phyloP scores from a whole-genome alignment of 2,329 filamentous ascomycete genomes.

The Cladobotryum mycophilum region DNA sequence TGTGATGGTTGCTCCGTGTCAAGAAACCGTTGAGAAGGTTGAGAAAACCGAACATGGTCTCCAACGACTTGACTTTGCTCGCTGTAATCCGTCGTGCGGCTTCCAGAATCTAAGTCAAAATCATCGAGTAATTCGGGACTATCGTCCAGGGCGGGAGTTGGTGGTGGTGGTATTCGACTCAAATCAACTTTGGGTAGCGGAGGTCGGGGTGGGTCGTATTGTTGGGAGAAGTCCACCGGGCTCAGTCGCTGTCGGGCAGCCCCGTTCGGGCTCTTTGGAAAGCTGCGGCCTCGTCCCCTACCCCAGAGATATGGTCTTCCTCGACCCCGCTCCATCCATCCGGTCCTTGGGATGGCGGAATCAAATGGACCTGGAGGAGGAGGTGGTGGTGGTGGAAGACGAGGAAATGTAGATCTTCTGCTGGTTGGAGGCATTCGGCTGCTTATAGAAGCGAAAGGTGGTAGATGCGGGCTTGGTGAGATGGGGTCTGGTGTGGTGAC shows the following conservation, averaged over 20 bases:
- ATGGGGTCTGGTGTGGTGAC: constrained; percentile 22
- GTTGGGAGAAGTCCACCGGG: constrained; percentile 1
- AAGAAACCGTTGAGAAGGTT: not conserved
- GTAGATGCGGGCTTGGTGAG: constrained; percentile 14
- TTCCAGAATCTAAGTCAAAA: not conserved
- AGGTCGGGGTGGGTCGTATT: not conserved
- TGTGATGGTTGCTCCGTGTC: not conserved
- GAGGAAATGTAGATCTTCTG: constrained; percentile 10
- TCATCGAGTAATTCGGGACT: not conserved
- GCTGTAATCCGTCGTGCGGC: not conserved
- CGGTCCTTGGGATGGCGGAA: constrained; percentile 7
- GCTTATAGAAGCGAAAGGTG: constrained; percentile 11
- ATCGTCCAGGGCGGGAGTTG: not conserved
- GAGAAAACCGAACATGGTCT: not conserved
- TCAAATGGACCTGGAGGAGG: constrained; percentile 10
- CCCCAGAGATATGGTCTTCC: constrained; percentile 5
- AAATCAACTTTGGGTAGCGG: not conserved
- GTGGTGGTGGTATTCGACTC: not conserved
- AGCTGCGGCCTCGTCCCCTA: constrained; percentile 4
- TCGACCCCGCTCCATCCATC: constrained; percentile 8
- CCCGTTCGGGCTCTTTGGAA: constrained; percentile 10
- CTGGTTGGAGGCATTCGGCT: constrained; percentile 12
- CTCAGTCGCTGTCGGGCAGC: constrained; percentile 9
- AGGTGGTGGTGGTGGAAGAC: constrained; percentile 10
- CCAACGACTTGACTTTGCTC: not conserved